These are phyloP conservation scores for Amylostereum areolatum DNA, from an alignment of 1,284 basidiomycete genomes.

Conservation along the genomic window DNA sequence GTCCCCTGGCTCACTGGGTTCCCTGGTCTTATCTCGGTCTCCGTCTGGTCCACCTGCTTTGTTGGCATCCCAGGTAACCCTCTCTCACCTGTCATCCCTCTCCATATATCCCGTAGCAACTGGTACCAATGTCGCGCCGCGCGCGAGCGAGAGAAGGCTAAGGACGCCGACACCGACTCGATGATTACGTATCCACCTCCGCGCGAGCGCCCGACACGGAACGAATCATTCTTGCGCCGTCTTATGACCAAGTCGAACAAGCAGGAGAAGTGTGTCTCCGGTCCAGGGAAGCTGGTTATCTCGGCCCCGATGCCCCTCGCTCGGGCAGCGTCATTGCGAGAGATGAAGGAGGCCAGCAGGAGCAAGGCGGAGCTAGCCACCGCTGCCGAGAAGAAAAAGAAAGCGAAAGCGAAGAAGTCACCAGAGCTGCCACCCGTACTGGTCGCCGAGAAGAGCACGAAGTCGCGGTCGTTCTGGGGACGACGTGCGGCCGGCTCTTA, in stretches of 20 bases:
- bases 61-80: no score
- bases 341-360: not conserved
- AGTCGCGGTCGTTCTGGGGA: conserved; percentile 11
- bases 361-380: conserved; percentile 2
- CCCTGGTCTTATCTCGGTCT: no score
- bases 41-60: no score
- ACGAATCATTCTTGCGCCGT: conserved; percentile 12
- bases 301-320: conserved; percentile 28
- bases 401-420: conserved; percentile 7
- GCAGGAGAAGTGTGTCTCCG: conserved; percentile 11
- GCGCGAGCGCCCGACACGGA: conserved; percentile 8
- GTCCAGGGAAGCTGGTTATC: conserved; percentile 23
- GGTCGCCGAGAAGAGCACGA: conserved; percentile 10
- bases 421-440: conserved; percentile 1
- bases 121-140: conserved; percentile 14
- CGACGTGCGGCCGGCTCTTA: conserved; percentile 9
- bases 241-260: conserved; percentile 18
- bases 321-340: conserved; percentile 8
- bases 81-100: no score
- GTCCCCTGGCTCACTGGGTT: no score
- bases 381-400: no score
- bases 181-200: conserved; percentile 17
- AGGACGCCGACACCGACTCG: conserved; percentile 15
- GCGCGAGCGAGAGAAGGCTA: conserved; percentile 22
- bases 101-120: no score